A percentile compares a stretch with the other conserved stretches of the same genome.
Conservation (phyloP, 306 rosid species). For the Quercus alba region DNA sequence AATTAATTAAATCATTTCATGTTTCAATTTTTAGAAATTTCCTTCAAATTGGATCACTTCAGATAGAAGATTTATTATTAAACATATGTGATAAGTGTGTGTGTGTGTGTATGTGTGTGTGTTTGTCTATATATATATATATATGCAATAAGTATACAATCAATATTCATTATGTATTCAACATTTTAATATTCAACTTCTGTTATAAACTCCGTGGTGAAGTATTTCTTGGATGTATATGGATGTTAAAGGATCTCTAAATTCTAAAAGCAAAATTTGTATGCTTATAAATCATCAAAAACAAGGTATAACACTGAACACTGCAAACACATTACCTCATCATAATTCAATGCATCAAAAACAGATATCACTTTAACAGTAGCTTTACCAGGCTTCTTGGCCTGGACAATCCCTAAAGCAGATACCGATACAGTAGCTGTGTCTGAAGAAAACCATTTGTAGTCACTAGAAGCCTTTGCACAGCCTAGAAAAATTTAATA, state of each 20-base stretch:
- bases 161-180: not conserved
- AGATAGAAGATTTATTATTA: not conserved
- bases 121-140: too few species aligned
- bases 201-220: not conserved
- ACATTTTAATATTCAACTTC: not conserved
- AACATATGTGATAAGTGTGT: too few species aligned
- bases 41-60: not conserved
- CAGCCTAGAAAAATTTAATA: slow-evolving; percentile 54
- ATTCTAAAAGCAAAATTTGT: not conserved
- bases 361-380: slow-evolving; percentile 67
- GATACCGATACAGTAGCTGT: slow-evolving; percentile 59
- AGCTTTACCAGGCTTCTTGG: slow-evolving; percentile 86
- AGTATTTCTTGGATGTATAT: not conserved
- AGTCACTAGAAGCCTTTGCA: slow-evolving; percentile 66
- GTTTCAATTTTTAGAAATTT: not conserved
- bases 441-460: slow-evolving; percentile 87
- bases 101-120: too few species aligned
- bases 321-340: slow-evolving; percentile 60
- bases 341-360: slow-evolving; percentile 70
- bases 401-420: slow-evolving; percentile 84
- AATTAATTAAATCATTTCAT: not conserved
- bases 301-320: not conserved
- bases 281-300: not conserved
- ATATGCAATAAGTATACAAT: not conserved
- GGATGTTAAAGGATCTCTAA: not conserved